Conservation (phyloP, 371 early-diverging fungal species). For the Mucor lusitanicus region DNA sequence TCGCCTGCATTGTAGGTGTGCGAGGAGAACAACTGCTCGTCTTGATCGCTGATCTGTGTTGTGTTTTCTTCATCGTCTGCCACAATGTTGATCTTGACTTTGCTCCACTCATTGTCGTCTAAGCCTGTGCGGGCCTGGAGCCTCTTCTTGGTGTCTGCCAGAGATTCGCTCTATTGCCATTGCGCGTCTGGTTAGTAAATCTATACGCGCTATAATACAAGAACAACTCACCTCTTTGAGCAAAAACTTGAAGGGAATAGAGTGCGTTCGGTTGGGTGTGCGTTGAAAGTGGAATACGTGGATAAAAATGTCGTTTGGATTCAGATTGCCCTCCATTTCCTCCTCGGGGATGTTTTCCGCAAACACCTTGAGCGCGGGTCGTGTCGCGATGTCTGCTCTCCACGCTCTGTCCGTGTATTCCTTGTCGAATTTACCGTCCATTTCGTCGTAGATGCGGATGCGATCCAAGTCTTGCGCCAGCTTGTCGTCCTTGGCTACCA, state of each 20-base stretch:
- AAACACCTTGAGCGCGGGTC: slow-evolving; percentile 14
- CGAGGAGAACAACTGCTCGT: slow-evolving; percentile 13
- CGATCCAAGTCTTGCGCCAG: slow-evolving; percentile 1
- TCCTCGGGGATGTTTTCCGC: slow-evolving; percentile 63
- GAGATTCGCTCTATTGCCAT: slow-evolving; percentile 71
- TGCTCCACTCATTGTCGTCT: slow-evolving; percentile 86
- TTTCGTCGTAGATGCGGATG: slow-evolving; percentile 23
- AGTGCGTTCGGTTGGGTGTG: slow-evolving; percentile 68
- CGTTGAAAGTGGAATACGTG: slow-evolving; percentile 78
- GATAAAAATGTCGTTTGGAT: slow-evolving; percentile 44
- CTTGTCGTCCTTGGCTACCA: slow-evolving; percentile 19
- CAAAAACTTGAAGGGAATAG: slow-evolving; percentile 82
- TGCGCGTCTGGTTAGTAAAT: neutral
- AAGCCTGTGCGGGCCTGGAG: slow-evolving; percentile 75
- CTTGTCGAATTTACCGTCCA: slow-evolving; percentile 19
- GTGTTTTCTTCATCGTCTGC: slow-evolving; percentile 27
- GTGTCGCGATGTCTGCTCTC: slow-evolving; percentile 9
- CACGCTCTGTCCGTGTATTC: slow-evolving; percentile 19
- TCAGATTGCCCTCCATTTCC: slow-evolving; percentile 32
- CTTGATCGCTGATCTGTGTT: slow-evolving; percentile 48
- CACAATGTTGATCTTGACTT: slow-evolving; percentile 68
- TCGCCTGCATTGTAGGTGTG: slow-evolving; percentile 36
- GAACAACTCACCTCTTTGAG: slow-evolving; percentile 53
- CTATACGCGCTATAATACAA: neutral
- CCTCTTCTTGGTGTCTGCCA: slow-evolving; percentile 70